These are phyloP conservation scores for Neoboletus subvelutipes DNA, from an alignment of 768 basidiomycete genomes.

Conservation along the genomic window DNA sequence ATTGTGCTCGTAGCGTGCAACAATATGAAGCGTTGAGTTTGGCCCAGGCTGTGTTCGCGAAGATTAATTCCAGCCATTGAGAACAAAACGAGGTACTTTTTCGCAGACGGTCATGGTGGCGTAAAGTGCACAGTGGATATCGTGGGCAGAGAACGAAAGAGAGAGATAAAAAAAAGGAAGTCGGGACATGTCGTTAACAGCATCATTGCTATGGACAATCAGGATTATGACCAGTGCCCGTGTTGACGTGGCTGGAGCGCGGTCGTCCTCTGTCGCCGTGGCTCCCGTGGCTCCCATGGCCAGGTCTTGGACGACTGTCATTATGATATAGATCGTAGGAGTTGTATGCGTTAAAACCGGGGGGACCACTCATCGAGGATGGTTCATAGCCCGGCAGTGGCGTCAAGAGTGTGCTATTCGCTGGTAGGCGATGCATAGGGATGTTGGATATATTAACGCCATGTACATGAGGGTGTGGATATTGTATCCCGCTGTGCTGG, in stretches of 20 bases:
- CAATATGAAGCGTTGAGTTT: conserved; percentile 2
- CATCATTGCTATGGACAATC: conserved; percentile 8
- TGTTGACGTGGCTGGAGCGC: conserved; percentile 18
- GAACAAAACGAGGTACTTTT: conserved; percentile 7
- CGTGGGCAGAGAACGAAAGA: not conserved
- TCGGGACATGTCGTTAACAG: not conserved
- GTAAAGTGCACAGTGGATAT: conserved; percentile 1
- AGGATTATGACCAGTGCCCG: conserved; percentile 9
- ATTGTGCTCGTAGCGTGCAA: conserved; percentile 10
- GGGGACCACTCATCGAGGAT: conserved; percentile 31
- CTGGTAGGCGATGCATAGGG: conserved; percentile 46
- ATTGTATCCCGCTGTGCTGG: conserved; percentile 16
- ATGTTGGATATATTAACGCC: conserved; percentile 18
- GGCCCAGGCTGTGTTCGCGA: not conserved
- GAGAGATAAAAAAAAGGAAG: not conserved
- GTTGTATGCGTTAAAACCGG: conserved; percentile 18
- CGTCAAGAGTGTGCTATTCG: conserved; percentile 68
- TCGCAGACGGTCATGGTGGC: conserved; percentile 5
- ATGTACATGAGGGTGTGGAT: conserved; percentile 29
- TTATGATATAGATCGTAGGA: conserved; percentile 41
- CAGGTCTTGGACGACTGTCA: conserved; percentile 41
- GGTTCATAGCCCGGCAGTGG: conserved; percentile 62
- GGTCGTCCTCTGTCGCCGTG: conserved; percentile 26
- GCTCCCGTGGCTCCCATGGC: conserved; percentile 33
- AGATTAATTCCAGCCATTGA: conserved; percentile 6